phyloP scores from a whole-genome alignment of 1,139 yeast genomes.

The Kodamaea plutei region DNA sequence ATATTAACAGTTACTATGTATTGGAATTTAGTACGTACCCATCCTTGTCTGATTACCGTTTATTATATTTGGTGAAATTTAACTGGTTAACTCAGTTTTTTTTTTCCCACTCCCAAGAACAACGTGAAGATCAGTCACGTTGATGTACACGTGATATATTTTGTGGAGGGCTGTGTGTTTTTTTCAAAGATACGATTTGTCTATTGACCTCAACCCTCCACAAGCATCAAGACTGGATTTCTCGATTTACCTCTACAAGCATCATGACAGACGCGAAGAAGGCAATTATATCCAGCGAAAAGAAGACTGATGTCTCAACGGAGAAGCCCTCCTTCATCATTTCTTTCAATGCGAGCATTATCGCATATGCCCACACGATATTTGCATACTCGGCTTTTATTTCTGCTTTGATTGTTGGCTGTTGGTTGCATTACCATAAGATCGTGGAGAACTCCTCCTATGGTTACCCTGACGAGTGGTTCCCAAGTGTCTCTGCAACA shows the following conservation, averaged over 20 bases:
- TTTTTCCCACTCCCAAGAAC: too few species aligned
- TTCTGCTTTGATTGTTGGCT: constrained; percentile 71
- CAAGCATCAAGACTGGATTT: too few species aligned
- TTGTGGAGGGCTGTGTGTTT: too few species aligned
- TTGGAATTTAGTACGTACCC: constrained; percentile 1
- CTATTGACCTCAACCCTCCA: too few species aligned
- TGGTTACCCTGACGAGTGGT: constrained; percentile 98
- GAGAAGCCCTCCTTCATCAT: constrained; percentile 5
- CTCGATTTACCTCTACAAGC: too few species aligned
- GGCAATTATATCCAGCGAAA: neutral
- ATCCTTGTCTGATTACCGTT: constrained; percentile 4
- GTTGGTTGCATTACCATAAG: constrained; percentile 71
- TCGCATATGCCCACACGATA: constrained; percentile 67
- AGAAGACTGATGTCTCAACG: neutral
- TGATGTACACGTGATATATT: too few species aligned
- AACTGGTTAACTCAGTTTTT: constrained; percentile 15
- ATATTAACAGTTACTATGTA: too few species aligned
- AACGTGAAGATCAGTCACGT: too few species aligned
- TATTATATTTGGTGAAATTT: constrained; percentile 19
- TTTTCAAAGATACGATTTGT: too few species aligned
- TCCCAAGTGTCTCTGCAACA: constrained; percentile 94
- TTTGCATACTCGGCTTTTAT: constrained; percentile 72
- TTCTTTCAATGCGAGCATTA: constrained; percentile 53
- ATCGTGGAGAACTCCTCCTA: constrained; percentile 81
- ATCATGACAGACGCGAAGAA: neutral